A percentile compares a stretch with the other conserved stretches of the same genome.
Conservation (phyloP, 306 rosid genomes). For the Calophaca sinica region DNA sequence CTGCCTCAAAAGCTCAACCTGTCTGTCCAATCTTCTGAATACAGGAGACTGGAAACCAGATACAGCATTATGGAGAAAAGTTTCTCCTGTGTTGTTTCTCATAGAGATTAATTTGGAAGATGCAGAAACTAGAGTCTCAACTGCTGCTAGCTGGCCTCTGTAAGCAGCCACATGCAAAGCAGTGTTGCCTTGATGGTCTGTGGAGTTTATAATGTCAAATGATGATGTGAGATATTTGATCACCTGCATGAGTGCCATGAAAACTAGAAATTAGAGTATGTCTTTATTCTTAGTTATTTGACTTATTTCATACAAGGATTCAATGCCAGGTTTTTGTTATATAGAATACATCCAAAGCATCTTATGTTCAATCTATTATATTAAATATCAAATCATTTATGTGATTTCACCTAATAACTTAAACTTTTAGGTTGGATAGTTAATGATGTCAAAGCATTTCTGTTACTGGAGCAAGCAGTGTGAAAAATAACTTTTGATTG, state of each 20-base stretch:
- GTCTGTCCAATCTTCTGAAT: constrained; percentile 73
- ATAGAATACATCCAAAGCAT: constrained; percentile 27
- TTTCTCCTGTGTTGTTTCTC: constrained; percentile 69
- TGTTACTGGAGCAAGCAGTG: too few relatives aligned
- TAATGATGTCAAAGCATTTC: too few relatives aligned
- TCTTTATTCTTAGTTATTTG: neutral
- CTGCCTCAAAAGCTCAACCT: constrained; percentile 69
- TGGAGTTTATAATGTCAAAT: constrained; percentile 64
- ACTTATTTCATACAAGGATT: neutral
- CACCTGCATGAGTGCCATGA: constrained; percentile 59
- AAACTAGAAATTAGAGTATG: neutral
- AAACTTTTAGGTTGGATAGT: too few relatives aligned
- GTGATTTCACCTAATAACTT: neutral
- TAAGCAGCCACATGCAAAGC: constrained; percentile 78
- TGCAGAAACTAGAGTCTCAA: constrained; percentile 70
- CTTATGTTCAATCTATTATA: neutral
- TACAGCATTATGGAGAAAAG: constrained; percentile 80
- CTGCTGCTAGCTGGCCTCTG: constrained; percentile 76
- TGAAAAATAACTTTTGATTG: too few relatives aligned
- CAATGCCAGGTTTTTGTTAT: neutral
- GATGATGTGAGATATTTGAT: constrained; percentile 59
- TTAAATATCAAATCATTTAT: too few relatives aligned
- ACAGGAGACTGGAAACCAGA: constrained; percentile 79
- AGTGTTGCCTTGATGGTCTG: constrained; percentile 76
- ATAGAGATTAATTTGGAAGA: constrained; percentile 56